phyloP scores from a whole-genome alignment of 2,329 filamentous ascomycete genomes.

The Pleomassaria siparia region DNA sequence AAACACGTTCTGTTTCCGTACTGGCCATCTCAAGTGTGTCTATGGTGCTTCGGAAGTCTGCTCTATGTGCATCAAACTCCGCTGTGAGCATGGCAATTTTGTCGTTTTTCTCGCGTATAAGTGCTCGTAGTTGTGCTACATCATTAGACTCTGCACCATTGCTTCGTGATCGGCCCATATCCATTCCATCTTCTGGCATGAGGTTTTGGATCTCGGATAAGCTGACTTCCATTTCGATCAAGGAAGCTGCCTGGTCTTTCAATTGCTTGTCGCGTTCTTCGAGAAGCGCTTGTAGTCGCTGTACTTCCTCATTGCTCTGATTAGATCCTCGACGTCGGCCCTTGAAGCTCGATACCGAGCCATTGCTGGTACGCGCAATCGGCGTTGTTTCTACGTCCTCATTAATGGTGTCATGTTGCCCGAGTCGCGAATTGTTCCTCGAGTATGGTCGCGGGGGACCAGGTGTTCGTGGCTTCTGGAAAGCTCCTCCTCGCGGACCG shows the following conservation, averaged over 20 bases:
- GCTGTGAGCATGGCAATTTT: slow-evolving; percentile 90
- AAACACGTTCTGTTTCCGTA: slow-evolving; percentile 92
- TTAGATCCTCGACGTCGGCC: slow-evolving; percentile 37
- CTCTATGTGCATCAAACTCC: slow-evolving; percentile 92
- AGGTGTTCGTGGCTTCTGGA: slow-evolving; percentile 48
- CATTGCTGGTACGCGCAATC: slow-evolving; percentile 53
- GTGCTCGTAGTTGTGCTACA: slow-evolving; percentile 71
- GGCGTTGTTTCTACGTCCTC: slow-evolving; percentile 47
- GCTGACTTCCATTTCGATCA: slow-evolving; percentile 88
- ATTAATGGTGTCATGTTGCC: slow-evolving; percentile 45
- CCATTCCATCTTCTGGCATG: slow-evolving; percentile 59
- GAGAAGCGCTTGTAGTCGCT: slow-evolving; percentile 70
- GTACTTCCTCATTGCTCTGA: slow-evolving; percentile 64
- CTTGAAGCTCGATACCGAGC: slow-evolving; percentile 53
- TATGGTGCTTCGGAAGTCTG: slow-evolving; percentile 95
- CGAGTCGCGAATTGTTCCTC: slow-evolving; percentile 50
- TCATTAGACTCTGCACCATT: slow-evolving; percentile 61
- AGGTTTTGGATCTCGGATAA: slow-evolving; percentile 78
- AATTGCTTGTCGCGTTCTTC: slow-evolving; percentile 84
- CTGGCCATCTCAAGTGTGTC: slow-evolving; percentile 95
- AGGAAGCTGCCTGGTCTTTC: slow-evolving; percentile 78
- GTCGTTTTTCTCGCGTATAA: slow-evolving; percentile 93
- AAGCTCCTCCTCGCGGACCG: slow-evolving; percentile 62
- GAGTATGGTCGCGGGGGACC: slow-evolving; percentile 50
- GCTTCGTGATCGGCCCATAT: slow-evolving; percentile 48